Evolutionary conservation across 2,329 filamentous ascomycete genomes (phyloP), one percentile per base, ranked within the genome.

Genomic region (Exophiala lecanii-corni): DNA sequence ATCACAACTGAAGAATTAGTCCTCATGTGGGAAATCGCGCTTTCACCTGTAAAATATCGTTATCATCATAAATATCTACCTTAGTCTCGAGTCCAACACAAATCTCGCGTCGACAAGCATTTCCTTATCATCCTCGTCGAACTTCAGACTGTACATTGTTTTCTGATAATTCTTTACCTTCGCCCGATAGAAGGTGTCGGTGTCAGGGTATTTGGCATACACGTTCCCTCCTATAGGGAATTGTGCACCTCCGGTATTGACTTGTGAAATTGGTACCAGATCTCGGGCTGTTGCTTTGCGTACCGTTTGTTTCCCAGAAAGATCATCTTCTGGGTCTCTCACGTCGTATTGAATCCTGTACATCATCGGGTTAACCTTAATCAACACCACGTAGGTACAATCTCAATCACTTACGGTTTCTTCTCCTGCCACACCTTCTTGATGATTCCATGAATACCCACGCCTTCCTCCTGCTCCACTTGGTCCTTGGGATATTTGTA

Each of bases 161-260:
- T 71, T 74, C 57, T 67, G 82, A 70, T 71, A 78, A 20, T 46
- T 81, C 25, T 81, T 81, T 65, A 86, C 84, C 55, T 89, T 84
- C 1, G 86, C 86, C 60, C 85, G 82, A 62, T 92, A 92, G 57
- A 92, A 91, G 0, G 85, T 89, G 1, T 86, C 89, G 1, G 86
- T 91, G 55, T 88, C 82, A 0, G 86, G 86, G 58, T 92, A 92
- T 45, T 88, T 69, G 0, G 86, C 86, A 44, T 91, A 70, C 6
- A 91, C 86, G 34, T 80, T 77, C 59, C 83, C 86, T 33, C 84
- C 83, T 28, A 76, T 66, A 5, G 72, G 57, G 53, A 76, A 79
- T 25, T 84, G 78, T 45, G 84, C 75, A 30, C 84, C 72, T 3
- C 74, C 66, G 12, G 83, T 68, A 2, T 65, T 78, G 49, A 64